Conservation (phyloP, 345 rosid genomes). For the Raphanus raphanistrum region DNA sequence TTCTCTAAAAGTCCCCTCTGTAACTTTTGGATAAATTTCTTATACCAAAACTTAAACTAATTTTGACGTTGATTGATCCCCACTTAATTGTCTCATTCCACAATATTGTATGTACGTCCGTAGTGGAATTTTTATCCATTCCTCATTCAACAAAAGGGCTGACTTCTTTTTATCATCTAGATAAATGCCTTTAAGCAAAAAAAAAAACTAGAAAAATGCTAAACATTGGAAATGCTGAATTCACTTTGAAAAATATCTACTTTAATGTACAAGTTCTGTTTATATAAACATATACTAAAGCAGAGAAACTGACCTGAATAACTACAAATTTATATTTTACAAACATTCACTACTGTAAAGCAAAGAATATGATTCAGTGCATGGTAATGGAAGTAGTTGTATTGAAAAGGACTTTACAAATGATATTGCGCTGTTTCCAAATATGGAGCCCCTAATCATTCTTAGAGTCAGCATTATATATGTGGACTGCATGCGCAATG, state of each 20-base stretch:
- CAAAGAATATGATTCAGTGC: slow-evolving; percentile 18
- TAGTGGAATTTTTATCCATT: slow-evolving; percentile 26
- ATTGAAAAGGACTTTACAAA: slow-evolving; percentile 19
- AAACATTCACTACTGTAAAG: slow-evolving; percentile 13
- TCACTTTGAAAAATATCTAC: neutral
- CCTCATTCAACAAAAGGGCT: slow-evolving; percentile 13
- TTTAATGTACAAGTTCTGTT: neutral
- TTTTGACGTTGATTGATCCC: neutral
- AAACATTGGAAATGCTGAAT: neutral
- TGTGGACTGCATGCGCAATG: slow-evolving; percentile 29
- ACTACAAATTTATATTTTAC: neutral
- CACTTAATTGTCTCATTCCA: slow-evolving; percentile 1
- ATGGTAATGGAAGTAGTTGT: slow-evolving; percentile 34
- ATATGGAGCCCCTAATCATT: slow-evolving; percentile 29
- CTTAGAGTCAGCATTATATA: slow-evolving; percentile 20
- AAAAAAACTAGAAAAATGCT: neutral
- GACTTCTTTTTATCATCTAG: slow-evolving; percentile 16
- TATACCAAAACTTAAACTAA: slow-evolving; percentile 3
- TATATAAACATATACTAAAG: neutral
- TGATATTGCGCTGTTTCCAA: slow-evolving; percentile 21
- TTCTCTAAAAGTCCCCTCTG: neutral
- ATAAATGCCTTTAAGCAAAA: slow-evolving; percentile 8
- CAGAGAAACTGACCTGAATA: slow-evolving; percentile 4
- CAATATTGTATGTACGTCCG: slow-evolving; percentile 1
- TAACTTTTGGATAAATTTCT: neutral